A percentile compares a stretch with the other conserved stretches of the same genome.
Evolutionary conservation across 2,329 filamentous ascomycete species (phyloP).

Genomic region (Biscogniauxia sp.): DNA sequence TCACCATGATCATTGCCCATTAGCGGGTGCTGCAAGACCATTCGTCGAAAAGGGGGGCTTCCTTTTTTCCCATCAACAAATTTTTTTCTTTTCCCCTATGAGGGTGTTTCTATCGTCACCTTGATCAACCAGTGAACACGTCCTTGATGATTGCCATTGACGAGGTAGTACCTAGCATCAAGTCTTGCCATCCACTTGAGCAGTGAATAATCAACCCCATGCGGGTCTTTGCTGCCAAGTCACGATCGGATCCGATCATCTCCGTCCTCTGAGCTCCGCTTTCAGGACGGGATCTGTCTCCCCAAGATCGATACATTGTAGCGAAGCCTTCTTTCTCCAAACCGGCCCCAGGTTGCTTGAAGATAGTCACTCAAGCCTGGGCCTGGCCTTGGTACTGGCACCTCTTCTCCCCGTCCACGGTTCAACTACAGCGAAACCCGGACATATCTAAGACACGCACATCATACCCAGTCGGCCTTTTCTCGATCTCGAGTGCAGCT

Average conservation of each 20-base stretch:
- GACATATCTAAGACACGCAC: neutral
- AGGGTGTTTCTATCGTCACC: constrained; percentile 7
- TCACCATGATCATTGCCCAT: constrained; percentile 17
- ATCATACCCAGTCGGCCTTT: neutral
- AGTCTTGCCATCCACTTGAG: neutral
- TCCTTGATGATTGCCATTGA: neutral
- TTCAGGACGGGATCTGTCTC: neutral
- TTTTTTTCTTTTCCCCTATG: neutral
- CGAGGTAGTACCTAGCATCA: neutral
- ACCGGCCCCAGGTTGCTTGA: neutral
- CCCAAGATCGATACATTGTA: neutral
- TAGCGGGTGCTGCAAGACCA: constrained; percentile 15
- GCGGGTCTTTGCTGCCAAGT: neutral
- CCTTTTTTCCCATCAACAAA: constrained; percentile 10
- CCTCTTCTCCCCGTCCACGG: neutral
- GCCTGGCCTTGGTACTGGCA: neutral
- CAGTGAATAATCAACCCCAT: neutral
- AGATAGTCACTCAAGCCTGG: neutral
- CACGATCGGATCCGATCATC: neutral
- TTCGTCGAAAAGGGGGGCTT: constrained; percentile 15
- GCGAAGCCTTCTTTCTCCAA: neutral
- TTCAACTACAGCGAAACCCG: neutral
- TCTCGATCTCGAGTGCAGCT: neutral
- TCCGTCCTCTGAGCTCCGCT: neutral
- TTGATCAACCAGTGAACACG: constrained; percentile 6